A percentile compares a stretch with the other conserved stretches of the same genome.
Evolutionary conservation across 805 yeast genomes (phyloP).

Genomic region (Lipomyces mesembrius): DNA sequence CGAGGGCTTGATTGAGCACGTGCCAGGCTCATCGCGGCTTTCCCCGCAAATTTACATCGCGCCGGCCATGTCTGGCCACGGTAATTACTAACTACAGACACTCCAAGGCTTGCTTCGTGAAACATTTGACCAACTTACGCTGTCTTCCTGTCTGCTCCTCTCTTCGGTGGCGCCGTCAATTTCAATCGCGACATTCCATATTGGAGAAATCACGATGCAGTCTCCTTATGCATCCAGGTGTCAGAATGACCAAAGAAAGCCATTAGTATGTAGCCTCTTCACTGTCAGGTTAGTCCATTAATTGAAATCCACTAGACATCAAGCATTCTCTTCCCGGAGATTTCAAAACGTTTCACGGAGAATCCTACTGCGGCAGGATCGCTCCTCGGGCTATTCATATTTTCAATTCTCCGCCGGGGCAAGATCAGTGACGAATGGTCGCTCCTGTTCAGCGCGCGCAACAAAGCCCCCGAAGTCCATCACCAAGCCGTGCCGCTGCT

Average conservation of each 20-base stretch:
- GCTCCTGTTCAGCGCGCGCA: conserved; percentile 20
- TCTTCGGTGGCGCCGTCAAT: no score
- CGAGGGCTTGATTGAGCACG: not conserved
- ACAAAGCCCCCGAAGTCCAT: conserved; percentile 17
- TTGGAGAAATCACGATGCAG: conserved; percentile 13
- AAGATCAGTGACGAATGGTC: conserved; percentile 31
- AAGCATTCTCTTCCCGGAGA: conserved; percentile 26
- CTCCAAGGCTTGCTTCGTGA: no score
- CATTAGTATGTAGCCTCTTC: conserved; percentile 11
- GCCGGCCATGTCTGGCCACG: no score
- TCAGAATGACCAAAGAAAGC: conserved; percentile 7
- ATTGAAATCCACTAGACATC: conserved; percentile 17
- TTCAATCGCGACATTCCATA: not conserved
- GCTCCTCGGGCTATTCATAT: conserved; percentile 24
- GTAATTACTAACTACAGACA: no score
- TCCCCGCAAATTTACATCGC: not conserved
- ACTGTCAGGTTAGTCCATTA: not conserved
- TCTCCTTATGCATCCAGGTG: conserved; percentile 23
- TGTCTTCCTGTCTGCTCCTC: no score
- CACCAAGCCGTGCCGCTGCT: conserved; percentile 28
- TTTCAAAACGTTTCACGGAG: conserved; percentile 19
- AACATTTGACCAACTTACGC: no score
- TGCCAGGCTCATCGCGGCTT: conserved; percentile 1
- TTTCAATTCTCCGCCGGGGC: conserved; percentile 21
- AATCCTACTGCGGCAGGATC: conserved; percentile 15